Evolutionary conservation across 441 rosid species (phyloP).

Genomic region (Corymbia citriodora): DNA sequence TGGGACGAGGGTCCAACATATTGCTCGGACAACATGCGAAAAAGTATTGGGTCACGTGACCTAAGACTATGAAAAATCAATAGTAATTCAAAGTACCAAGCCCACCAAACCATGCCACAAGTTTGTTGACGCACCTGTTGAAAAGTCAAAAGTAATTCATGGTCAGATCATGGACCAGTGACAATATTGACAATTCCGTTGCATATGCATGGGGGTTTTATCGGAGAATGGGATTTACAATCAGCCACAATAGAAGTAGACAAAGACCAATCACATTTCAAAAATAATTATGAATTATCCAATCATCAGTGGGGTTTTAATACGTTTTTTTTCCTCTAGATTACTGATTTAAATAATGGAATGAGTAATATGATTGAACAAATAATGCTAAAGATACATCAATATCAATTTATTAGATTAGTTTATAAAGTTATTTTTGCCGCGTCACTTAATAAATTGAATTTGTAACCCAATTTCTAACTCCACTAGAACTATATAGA

Average conservation of each 20-base stretch:
- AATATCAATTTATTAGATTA: background rate
- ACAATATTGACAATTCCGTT: background rate
- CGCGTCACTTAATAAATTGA: background rate
- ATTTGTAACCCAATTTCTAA: background rate
- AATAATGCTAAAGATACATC: background rate
- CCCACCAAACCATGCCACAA: background rate
- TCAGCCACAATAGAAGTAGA: background rate
- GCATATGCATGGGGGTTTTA: background rate
- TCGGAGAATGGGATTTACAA: background rate
- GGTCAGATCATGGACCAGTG: background rate
- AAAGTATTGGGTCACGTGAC: background rate
- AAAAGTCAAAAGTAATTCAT: background rate
- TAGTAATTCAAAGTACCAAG: background rate
- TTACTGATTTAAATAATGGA: background rate
- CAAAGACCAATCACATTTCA: background rate
- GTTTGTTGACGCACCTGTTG: background rate
- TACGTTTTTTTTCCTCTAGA: background rate
- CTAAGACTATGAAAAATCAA: too few species aligned
- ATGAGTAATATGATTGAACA: background rate
- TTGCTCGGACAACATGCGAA: background rate
- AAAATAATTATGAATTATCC: background rate
- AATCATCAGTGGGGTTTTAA: background rate
- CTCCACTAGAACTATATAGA: background rate
- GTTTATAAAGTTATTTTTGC: background rate
- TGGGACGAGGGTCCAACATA: background rate